Base-by-base conservation (phyloP, 2,329 filamentous ascomycete species). In the Scorias spongiosa region DNA sequence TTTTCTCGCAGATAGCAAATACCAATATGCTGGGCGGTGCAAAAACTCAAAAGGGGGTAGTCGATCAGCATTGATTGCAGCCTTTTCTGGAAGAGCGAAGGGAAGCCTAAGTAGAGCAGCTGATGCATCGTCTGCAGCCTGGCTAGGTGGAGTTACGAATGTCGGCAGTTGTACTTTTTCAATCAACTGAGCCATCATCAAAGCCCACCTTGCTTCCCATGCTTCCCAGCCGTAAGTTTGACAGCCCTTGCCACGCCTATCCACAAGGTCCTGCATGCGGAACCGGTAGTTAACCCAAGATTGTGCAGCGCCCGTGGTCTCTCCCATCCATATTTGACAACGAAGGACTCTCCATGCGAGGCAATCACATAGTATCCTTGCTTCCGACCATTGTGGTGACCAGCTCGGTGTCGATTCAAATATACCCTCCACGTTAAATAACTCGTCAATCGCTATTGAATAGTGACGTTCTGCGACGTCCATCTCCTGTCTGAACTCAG, bases 141-240 rank as follows among this genome's bases (percentile, higher is more conserved):
- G 32, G 17, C 18, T 18, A 40, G 14, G 34, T 3, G 15, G 10
- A 14, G n/a, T 39, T 10, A 32, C 15, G 10, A 40, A 29, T 1
- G 28, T 30, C n/a, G 29, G 20, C 10, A 37, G n/a, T 29, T 44
- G 14, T 10, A 18, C 14, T 40, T 28, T 40, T 18, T 12, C 20
- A 14, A 80, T 70, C 5, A 78, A 61, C 48, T 81, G 66, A 3
- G 73, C 75, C 72, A 81, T 79, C 26, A 72, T 63, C 48, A 68
- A 66, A 12, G 75, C 72, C 78, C 77, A 81, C 44, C 84, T 75
- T 36, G 84, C 79, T 64, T 94, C 83, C 88, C 89, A 98, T 2
- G 89, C 88, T 56, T 86, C 76, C 84, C 88, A 96, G 5, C 86
- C 85, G 60, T 96, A 96, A 51, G 85, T 93, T 29, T 78, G 76